Evolutionary conservation across 805 yeast genomes (phyloP).

Genomic region (Starmerella khaoyaiensis): DNA sequence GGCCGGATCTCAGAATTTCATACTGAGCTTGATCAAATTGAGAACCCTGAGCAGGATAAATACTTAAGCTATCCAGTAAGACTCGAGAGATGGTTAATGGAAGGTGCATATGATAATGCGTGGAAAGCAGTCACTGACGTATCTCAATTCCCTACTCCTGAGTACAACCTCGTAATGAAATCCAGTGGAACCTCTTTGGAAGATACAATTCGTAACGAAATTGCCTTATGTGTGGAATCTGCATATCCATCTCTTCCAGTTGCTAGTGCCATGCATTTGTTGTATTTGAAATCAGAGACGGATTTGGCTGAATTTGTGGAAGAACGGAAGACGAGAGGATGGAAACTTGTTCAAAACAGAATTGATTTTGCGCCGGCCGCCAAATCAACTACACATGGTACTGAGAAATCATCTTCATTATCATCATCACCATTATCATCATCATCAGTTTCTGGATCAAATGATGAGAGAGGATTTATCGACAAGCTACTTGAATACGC

Average conservation of each 20-base stretch:
- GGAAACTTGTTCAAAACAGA: slow-evolving; percentile 42
- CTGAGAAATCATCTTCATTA: too few relatives aligned
- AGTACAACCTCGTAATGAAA: slow-evolving; percentile 64
- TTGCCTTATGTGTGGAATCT: slow-evolving; percentile 68
- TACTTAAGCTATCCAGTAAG: slow-evolving; percentile 73
- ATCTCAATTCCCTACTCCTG: slow-evolving; percentile 42
- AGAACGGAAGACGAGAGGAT: slow-evolving; percentile 35
- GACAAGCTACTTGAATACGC: slow-evolving; percentile 75
- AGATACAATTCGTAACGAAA: slow-evolving; percentile 71
- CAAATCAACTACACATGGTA: slow-evolving; percentile 30
- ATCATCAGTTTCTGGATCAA: too few relatives aligned
- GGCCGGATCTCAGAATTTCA: slow-evolving; percentile 83
- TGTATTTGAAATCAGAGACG: slow-evolving; percentile 52
- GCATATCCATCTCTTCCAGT: slow-evolving; percentile 68
- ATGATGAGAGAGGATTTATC: slow-evolving; percentile 37
- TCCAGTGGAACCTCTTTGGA: slow-evolving; percentile 37
- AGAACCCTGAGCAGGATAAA: slow-evolving; percentile 50
- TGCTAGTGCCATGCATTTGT: slow-evolving; percentile 65
- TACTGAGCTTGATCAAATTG: slow-evolving; percentile 68
- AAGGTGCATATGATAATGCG: slow-evolving; percentile 88
- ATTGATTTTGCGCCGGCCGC: slow-evolving; percentile 36
- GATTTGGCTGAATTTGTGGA: slow-evolving; percentile 43
- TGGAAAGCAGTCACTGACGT: slow-evolving; percentile 59
- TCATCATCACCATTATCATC: too few relatives aligned
- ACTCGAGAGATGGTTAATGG: slow-evolving; percentile 88